Evolutionary conservation across 1,284 basidiomycete genomes (phyloP), one percentile per base, ranked within the genome.

Genomic region (Sporisorium sorghi): DNA sequence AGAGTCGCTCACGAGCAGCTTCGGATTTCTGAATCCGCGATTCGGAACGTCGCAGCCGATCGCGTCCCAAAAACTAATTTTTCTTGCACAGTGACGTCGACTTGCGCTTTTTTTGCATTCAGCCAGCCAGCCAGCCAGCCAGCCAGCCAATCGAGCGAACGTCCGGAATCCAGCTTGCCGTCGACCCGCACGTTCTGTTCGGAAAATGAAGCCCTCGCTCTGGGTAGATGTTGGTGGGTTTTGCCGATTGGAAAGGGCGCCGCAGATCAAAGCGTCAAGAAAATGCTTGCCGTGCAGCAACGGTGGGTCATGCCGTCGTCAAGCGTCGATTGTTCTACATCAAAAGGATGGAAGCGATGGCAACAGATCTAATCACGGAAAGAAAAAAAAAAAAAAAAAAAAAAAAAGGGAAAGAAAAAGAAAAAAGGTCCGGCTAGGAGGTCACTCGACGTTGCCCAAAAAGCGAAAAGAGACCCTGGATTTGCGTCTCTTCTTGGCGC

Each of bases 31-130:
- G 11, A 3, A 47, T 47, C 46, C 46, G 46, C 46, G 46, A 30
- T 47, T 24, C 26, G 46, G 30, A 47, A 1, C 14, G n/a, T 32
- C n/a, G 17, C 9, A 30, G 26, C 46, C 46, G 46, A 8, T 46
- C 26, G 14, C 21, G 15, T 32, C n/a, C n/a, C n/a, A 11, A 8
- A 30, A 47, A n/a, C 1, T 17, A 15, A 47, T 28, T 30, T 30
- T 28, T n/a, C 5, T 24, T 30, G 47, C 47, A 21, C 30, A 49
- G 47, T 23, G 47, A 49, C 47, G 47, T 35, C 47, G 32, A 49
- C 47, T 15, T 33, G 19, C 32, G 11, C 32, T 33, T 15, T 21
- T 14, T 9, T 23, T 15, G 19, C 21, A 33, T 24, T 19, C 12
- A 19, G n/a, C 30, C 19, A 49, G 19, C 14, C 26, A 30, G 26